phyloP scores from a whole-genome alignment of 106 monocot species.

The Acorus gramineus region DNA sequence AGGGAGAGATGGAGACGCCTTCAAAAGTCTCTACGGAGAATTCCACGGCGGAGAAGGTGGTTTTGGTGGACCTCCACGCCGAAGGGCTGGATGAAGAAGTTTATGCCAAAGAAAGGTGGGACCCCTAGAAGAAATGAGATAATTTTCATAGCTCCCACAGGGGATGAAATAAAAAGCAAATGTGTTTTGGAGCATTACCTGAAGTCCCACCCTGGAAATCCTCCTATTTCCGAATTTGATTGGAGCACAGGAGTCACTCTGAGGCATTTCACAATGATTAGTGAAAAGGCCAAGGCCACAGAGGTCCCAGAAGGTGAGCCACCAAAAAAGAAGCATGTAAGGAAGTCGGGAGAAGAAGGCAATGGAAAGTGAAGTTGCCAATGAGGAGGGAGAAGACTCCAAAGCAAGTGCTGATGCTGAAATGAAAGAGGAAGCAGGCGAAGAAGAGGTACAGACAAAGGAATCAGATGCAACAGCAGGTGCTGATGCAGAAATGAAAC shows the following conservation, averaged over 20 bases:
- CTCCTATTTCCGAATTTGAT: slow-evolving; percentile 58
- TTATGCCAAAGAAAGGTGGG: slow-evolving; percentile 32
- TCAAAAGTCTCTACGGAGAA: slow-evolving; percentile 6
- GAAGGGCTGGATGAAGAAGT: slow-evolving; percentile 33
- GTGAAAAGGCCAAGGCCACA: slow-evolving; percentile 42
- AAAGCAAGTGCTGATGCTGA: neutral
- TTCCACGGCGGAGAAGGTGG: slow-evolving; percentile 4
- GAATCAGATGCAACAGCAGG: neutral
- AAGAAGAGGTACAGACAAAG: neutral
- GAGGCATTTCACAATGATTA: slow-evolving; percentile 57
- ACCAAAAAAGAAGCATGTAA: slow-evolving; percentile 31
- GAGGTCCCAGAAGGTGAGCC: slow-evolving; percentile 35
- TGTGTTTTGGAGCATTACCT: slow-evolving; percentile 49
- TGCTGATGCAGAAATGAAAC: neutral
- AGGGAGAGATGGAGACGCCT: slow-evolving; percentile 2
- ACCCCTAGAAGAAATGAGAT: slow-evolving; percentile 44
- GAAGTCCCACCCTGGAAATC: slow-evolving; percentile 49
- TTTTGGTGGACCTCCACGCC: slow-evolving; percentile 33
- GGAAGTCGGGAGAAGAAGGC: slow-evolving; percentile 32
- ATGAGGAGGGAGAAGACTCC: neutral
- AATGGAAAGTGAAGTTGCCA: neutral
- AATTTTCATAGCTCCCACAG: slow-evolving; percentile 52
- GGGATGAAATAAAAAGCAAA: slow-evolving; percentile 74
- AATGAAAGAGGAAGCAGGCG: neutral
- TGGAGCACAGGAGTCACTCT: slow-evolving; percentile 76